phyloP scores from a whole-genome alignment of 2,329 filamentous ascomycete genomes.

The Trichoderma sp. region DNA sequence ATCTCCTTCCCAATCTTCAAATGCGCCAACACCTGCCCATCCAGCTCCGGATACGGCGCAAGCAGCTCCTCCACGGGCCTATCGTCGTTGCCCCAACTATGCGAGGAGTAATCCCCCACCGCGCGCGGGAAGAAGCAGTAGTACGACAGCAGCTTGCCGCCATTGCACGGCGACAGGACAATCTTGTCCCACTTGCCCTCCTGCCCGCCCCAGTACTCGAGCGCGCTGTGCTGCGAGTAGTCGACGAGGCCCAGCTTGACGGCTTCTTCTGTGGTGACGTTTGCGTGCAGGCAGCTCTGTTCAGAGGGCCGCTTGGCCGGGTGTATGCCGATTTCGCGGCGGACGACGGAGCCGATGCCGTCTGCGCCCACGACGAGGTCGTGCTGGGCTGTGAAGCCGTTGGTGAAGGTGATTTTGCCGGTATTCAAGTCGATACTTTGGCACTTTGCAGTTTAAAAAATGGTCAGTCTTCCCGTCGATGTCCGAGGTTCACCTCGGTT shows the following conservation, averaged over 20 bases:
- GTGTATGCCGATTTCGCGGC: slow-evolving; percentile 63
- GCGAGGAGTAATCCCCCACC: slow-evolving; percentile 61
- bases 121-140: slow-evolving; percentile 67
- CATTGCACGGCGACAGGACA: slow-evolving; percentile 69
- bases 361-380: slow-evolving; percentile 67
- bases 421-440: slow-evolving; percentile 55
- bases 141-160: slow-evolving; percentile 65
- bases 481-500: too few species aligned
- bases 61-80: slow-evolving; percentile 61
- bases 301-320: slow-evolving; percentile 62
- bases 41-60: slow-evolving; percentile 61
- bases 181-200: slow-evolving; percentile 68
- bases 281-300: slow-evolving; percentile 65
- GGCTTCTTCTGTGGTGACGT: slow-evolving; percentile 63
- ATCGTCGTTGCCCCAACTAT: slow-evolving; percentile 60
- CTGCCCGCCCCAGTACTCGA: slow-evolving; percentile 72
- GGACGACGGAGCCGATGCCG: slow-evolving; percentile 67
- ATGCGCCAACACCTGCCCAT: slow-evolving; percentile 58
- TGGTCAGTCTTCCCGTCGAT: neutral
- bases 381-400: slow-evolving; percentile 53
- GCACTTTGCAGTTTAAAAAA: slow-evolving; percentile 38
- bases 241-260: slow-evolving; percentile 62
- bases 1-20: slow-evolving; percentile 64
- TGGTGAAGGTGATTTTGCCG: slow-evolving; percentile 55
- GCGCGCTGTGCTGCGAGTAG: slow-evolving; percentile 60